Evolutionary conservation across 75 land plant genomes (phyloP), one percentile per base, ranked within the genome.

Genomic region (Pinus taeda): DNA sequence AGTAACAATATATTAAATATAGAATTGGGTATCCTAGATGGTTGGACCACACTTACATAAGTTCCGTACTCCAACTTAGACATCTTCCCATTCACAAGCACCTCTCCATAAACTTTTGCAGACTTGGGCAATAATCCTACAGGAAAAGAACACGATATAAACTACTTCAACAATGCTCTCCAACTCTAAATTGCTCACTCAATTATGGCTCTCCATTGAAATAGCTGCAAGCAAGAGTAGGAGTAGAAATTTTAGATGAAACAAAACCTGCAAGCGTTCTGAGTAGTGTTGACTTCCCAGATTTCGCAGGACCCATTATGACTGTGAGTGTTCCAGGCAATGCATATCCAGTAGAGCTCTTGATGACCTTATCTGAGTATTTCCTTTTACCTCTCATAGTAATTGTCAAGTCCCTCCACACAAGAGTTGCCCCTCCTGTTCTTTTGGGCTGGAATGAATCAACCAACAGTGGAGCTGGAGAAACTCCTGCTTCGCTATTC

Each of bases 331-430:
- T 92, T 9, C 94, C 94, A 17, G 96, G 96, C 78, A 89, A 71
- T 59, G 96, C 94, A 84, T 92, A 93, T 17, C 96, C 96, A 75
- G 86, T 93, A 21, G 89, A 89, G 75, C 87, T 90, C 76, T 92
- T 89, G 18, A 93, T 79, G 64, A 92, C 90, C 73, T 85, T 87
- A 3, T 89, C 89, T 60, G 95, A 88, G 55, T 85, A 88, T 75
- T 65, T 84, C 74, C 91, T 82, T 76, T 92, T 93, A 6, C 88
- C 90, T 62, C 83, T 83, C 53, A 89, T 78, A 8, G 86, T 92
- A 62, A 93, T 87, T 67, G 90, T 90, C 75, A 93, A 74, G 60
- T 93, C 96, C 84, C 85, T 92, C 96, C 96, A 93, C 26, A 80
- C 94, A 75, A 93, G 24, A 12, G 91, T 83, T 17, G 90, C 92